Evolutionary conservation across 305 asterid species (phyloP), one percentile per base, ranked within the genome.

Genomic region (Solanum hybrid): DNA sequence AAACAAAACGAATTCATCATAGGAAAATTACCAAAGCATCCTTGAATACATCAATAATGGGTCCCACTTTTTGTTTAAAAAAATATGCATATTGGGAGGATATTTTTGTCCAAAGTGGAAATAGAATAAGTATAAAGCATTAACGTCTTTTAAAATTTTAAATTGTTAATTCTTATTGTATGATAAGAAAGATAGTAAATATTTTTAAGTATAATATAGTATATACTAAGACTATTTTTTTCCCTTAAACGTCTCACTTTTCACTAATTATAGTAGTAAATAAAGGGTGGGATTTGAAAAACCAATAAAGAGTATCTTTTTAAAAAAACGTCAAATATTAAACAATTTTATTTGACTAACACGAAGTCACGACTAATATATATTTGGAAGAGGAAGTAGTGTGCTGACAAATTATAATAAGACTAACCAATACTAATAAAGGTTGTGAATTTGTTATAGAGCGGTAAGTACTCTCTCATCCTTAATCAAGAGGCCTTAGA

Each of bases 391-490:
- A 57, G 69, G 24, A 18, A 57, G 24, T 2, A 57, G 69, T 2
- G 10, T 1, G 69, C 24, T 57, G 69, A 57, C 24, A 57, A 57
- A 57, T 57, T 57, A 57, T 18, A 57, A 18, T 57, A 57, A 57
- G 24, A 57, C 9, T 57, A 57, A 57, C n/a, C 67, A 57, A 18
- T 57, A 16, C 67, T 57, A 57, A 57, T 57, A 57, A 57, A 57
- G 67, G 24, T 18, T 57, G n/a, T 57, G n/a, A 57, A 57, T 57
- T 6, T 18, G 9, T 57, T 3, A 57, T 51, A 6, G 67, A 18
- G 24, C 0, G 10, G 1, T 18, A 18, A 57, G 67, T 16, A 51
- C 8, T 51, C 0, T 0, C 8, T 16, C 4, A 12, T 16, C 0
- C 4, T 51, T 51, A 51, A 16, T 57, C 4, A 57, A 57, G n/a